Conservation (phyloP, 495 filamentous ascomycete species). For the Pseudevernia furfuracea region DNA sequence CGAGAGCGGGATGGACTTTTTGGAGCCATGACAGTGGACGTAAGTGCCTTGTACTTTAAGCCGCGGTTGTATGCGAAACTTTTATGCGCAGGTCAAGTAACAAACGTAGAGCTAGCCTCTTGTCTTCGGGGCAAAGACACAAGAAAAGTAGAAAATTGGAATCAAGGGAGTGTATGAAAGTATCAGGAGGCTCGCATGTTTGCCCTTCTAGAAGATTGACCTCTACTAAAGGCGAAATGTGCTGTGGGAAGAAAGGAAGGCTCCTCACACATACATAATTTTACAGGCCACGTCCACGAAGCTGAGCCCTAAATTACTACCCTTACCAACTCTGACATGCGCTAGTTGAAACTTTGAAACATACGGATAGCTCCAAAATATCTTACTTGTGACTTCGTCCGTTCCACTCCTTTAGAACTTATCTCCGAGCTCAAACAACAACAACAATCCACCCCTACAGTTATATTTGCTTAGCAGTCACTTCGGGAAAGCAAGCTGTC, state of each 20-base stretch:
- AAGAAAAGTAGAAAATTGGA: slow-evolving; percentile 3
- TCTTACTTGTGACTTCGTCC: too few species aligned
- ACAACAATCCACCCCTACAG: not conserved
- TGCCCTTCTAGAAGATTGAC: not conserved
- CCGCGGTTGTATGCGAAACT: slow-evolving; percentile 3
- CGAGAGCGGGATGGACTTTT: slow-evolving; percentile 12
- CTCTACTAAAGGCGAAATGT: not conserved
- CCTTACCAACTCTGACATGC: not conserved
- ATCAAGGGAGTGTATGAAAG: slow-evolving; percentile 6
- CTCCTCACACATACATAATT: not conserved
- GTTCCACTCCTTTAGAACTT: too few species aligned
- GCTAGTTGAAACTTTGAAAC: slow-evolving; percentile 2
- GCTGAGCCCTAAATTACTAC: slow-evolving; percentile 23
- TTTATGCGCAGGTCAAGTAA: slow-evolving; percentile 6
- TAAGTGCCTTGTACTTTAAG: not conserved
- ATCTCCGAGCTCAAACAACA: not conserved
- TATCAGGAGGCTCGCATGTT: slow-evolving; percentile 35
- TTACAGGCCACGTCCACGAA: slow-evolving; percentile 24
- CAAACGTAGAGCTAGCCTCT: slow-evolving; percentile 3
- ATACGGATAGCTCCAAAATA: not conserved
- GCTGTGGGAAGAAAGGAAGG: not conserved
- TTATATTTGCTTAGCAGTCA: not conserved
- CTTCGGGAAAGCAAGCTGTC: not conserved
- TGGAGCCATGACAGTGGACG: slow-evolving; percentile 17
- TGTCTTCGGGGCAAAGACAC: not conserved